Base-by-base conservation (phyloP, 257 asterid species). In the Ehretia macrophylla region DNA sequence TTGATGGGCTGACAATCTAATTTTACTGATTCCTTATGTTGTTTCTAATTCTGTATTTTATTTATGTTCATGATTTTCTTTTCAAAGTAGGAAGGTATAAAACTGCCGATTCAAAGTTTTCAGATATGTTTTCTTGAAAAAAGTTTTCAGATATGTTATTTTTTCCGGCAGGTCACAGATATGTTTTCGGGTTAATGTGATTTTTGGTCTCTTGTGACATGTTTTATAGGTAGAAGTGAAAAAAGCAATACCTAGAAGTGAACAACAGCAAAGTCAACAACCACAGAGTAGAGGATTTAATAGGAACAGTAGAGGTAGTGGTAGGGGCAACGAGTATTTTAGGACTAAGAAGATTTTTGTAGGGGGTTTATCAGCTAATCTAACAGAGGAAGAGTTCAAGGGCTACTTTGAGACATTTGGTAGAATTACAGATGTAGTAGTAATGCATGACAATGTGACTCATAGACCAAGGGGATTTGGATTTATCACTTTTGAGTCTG, bases 401-500 rank as follows among this genome's bases (percentile, higher is more conserved):
- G 66, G 69, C 70, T 88, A 88, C 73, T 91, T 91, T 63, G 96
- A 84, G 74, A 82, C 70, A 67, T 88, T 80, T 38, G 98, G 96
- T 75, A 82, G 78, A 68, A 88, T 91, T 20, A 84, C 79, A 3
- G 98, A 91, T 75, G 95, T 88, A 60, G 98, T 91, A 39, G 91
- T 91, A 67, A 91, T 91, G 90, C 96, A 86, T 32, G 97, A 88
- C 71, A 86, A 79, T 51, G 55, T 77, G 64, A 88, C 96, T 19
- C 95, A 75, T 53, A 82, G 96, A 80, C 97, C 97, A 23, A 81
- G 99, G 64, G 99, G 99, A 3, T 92, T 92, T 44, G 99, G 99
- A 51, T 92, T 92, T 60, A 86, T 92, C 55, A 82, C 95, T 35
- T 92, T 84, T 20, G 96, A 83, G 63, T 77, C 93, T 0, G 96